phyloP scores from a whole-genome alignment of 495 filamentous ascomycete genomes.

The Cercophora newfieldiana region DNA sequence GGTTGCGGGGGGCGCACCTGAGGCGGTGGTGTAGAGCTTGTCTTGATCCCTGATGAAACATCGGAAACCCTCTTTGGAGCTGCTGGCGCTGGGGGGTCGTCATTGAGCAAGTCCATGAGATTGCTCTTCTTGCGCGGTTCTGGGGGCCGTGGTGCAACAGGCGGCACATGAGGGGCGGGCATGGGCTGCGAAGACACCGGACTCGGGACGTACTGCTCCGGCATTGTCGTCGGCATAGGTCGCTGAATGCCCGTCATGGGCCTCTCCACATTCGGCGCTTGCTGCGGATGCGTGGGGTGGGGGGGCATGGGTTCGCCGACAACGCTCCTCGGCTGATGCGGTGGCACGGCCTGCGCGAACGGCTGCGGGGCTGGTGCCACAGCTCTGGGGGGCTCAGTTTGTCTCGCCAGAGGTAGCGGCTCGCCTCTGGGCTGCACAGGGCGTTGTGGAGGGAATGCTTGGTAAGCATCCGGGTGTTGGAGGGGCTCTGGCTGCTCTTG shows the following conservation, averaged over 20 bases:
- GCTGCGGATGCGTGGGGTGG: slow-evolving; percentile 32
- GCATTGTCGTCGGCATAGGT: slow-evolving; percentile 32
- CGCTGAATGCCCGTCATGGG: slow-evolving; percentile 36
- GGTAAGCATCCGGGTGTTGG: slow-evolving; percentile 29
- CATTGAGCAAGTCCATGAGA: slow-evolving; percentile 52
- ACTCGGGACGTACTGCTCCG: slow-evolving; percentile 38
- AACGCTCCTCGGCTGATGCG: slow-evolving; percentile 35
- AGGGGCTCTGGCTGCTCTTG: slow-evolving; percentile 48
- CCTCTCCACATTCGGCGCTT: slow-evolving; percentile 22
- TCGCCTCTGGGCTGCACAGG: slow-evolving; percentile 40
- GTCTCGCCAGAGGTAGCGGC: slow-evolving; percentile 40
- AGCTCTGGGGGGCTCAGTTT: slow-evolving; percentile 42
- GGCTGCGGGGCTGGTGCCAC: slow-evolving; percentile 36
- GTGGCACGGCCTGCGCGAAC: slow-evolving; percentile 33
- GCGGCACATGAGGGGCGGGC: slow-evolving; percentile 29
- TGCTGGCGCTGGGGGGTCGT: slow-evolving; percentile 43
- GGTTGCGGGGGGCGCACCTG: slow-evolving; percentile 39
- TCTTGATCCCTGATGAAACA: slow-evolving; percentile 35
- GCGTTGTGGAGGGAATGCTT: slow-evolving; percentile 30
- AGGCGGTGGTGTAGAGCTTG: slow-evolving; percentile 48
- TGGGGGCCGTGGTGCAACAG: slow-evolving; percentile 34
- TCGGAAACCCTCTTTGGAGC: slow-evolving; percentile 44
- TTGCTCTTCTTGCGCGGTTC: slow-evolving; percentile 47
- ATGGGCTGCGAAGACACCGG: slow-evolving; percentile 36
- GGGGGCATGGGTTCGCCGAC: slow-evolving; percentile 31